A percentile compares a stretch with the other conserved stretches of the same genome.
Evolutionary conservation across 257 asterid genomes (phyloP).

Genomic region (Nicotiana attenuata): DNA sequence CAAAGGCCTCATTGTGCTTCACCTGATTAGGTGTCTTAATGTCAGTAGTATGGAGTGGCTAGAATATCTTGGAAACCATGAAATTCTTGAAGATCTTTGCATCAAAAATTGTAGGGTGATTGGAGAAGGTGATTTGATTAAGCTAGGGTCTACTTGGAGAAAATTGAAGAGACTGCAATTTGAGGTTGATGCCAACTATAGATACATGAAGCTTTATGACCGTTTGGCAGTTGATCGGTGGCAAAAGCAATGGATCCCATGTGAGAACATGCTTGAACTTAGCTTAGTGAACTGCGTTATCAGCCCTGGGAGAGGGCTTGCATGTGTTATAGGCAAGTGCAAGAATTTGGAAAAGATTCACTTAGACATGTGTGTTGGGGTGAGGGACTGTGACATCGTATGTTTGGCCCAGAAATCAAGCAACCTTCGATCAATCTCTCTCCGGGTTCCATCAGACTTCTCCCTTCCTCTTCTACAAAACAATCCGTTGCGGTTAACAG

Average conservation of each 20-base stretch:
- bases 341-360: constrained; percentile 56
- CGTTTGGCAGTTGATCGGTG: constrained; percentile 54
- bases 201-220: constrained; percentile 68
- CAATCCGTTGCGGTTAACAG: constrained; percentile 62
- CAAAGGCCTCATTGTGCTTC: constrained; percentile 48
- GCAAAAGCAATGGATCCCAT: constrained; percentile 63
- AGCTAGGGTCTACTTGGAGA: constrained; percentile 61
- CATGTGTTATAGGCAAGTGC: constrained; percentile 74
- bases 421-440: constrained; percentile 63
- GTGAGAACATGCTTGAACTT: constrained; percentile 66
- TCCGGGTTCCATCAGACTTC: constrained; percentile 64
- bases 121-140: constrained; percentile 76
- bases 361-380: constrained; percentile 76
- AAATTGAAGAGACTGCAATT: constrained; percentile 57
- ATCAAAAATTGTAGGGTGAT: constrained; percentile 74
- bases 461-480: constrained; percentile 49
- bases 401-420: constrained; percentile 58
- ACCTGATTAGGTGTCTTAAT: constrained; percentile 61
- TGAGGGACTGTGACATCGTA: constrained; percentile 62
- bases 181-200: constrained; percentile 72
- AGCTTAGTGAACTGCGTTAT: constrained; percentile 66
- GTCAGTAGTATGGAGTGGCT: constrained; percentile 68
- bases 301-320: constrained; percentile 79
- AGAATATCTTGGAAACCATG: constrained; percentile 72
- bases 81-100: constrained; percentile 66